Evolutionary conservation across 306 rosid genomes (phyloP).

Genomic region (Ormosia semicastrata): DNA sequence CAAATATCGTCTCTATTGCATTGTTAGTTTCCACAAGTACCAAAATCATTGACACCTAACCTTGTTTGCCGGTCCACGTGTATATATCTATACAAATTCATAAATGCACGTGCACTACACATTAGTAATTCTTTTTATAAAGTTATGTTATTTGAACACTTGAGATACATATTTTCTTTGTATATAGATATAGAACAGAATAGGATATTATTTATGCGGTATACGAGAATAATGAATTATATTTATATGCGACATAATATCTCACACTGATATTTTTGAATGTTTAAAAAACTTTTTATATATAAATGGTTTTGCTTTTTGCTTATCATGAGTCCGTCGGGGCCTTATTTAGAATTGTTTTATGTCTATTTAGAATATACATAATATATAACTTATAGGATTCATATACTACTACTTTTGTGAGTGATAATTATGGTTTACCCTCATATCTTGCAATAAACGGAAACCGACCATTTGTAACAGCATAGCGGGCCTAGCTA

Average conservation of each 20-base stretch:
- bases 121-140: neutral
- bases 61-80: neutral
- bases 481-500: neutral
- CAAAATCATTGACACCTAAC: conserved; percentile 24
- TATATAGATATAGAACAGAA: too few relatives aligned
- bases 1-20: conserved; percentile 25
- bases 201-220: too few relatives aligned
- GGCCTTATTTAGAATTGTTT: neutral
- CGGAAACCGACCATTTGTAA: neutral
- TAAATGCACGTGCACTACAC: conserved; percentile 21
- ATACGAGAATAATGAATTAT: too few relatives aligned
- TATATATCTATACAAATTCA: neutral
- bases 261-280: too few relatives aligned
- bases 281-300: too few relatives aligned
- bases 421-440: neutral
- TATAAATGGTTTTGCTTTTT: neutral
- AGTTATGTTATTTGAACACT: too few relatives aligned
- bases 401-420: neutral
- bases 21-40: neutral
- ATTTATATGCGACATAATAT: too few relatives aligned
- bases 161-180: too few relatives aligned
- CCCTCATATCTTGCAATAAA: neutral
- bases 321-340: neutral
- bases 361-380: neutral
- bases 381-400: neutral